A percentile compares a stretch with the other conserved stretches of the same genome.
Conservation (phyloP, 805 yeast genomes). For the Martiniozyma abietophila region DNA sequence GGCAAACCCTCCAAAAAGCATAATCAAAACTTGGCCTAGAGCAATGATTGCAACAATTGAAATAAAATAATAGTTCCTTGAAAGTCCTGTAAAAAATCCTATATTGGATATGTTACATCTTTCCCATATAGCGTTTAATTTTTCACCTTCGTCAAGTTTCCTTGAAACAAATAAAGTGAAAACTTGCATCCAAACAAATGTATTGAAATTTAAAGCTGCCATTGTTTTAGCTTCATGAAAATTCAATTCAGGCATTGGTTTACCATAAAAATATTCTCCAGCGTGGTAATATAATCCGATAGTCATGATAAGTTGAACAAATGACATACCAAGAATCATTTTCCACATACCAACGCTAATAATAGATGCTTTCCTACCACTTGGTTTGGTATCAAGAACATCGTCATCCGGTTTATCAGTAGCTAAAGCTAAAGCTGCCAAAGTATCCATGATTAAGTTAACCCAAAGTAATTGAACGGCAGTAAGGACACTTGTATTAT, state of each 20-base stretch:
- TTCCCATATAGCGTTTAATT: constrained; percentile 48
- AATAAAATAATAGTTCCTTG: constrained; percentile 76
- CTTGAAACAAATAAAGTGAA: constrained; percentile 88
- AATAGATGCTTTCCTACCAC: constrained; percentile 68
- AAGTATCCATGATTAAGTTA: constrained; percentile 94
- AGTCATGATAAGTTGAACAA: constrained; percentile 70
- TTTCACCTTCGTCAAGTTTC: constrained; percentile 68
- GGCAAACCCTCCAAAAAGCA: constrained; percentile 97
- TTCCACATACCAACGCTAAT: constrained; percentile 96
- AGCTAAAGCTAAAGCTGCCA: constrained; percentile 95
- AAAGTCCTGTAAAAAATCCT: constrained; percentile 75
- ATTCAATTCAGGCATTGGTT: constrained; percentile 14
- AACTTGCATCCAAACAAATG: constrained; percentile 97
- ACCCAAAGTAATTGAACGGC: constrained; percentile 98
- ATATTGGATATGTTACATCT: constrained; percentile 57
- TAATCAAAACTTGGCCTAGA: constrained; percentile 77
- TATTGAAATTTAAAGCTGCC: constrained; percentile 82
- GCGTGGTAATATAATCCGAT: constrained; percentile 80
- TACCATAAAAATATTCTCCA: constrained; percentile 41
- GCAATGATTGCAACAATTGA: constrained; percentile 65
- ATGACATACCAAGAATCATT: constrained; percentile 87
- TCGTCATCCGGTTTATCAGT: constrained; percentile 92
- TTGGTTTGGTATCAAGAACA: constrained; percentile 73
- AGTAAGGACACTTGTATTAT: constrained; percentile 80
- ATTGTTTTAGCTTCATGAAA: constrained; percentile 48